Percentiles rank a stretch among this genome's conserved stretches.
Evolutionary conservation across 2,329 filamentous ascomycete species (phyloP).

Genomic region (Aspergillus fijiensis): DNA sequence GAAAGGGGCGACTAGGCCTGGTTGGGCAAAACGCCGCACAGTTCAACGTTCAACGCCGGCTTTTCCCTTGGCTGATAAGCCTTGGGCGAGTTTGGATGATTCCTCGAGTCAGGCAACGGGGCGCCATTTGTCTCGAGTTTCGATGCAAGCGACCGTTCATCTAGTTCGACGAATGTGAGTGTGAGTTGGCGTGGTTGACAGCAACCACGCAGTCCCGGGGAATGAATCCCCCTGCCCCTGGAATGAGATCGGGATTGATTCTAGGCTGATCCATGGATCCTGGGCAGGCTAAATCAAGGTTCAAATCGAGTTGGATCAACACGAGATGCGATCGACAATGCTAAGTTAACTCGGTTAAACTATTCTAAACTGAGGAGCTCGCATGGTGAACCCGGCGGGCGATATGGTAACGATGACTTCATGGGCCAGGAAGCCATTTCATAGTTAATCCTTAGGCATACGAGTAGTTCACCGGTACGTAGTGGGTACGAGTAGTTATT

Average conservation of each 20-base stretch:
- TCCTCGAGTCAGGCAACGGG: background rate
- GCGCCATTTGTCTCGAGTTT: too few species aligned
- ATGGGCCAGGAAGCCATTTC: background rate
- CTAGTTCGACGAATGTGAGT: background rate
- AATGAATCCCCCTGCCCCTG: slow-evolving; percentile 7
- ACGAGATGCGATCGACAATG: slow-evolving; percentile 11
- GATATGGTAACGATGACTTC: too few species aligned
- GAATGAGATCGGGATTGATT: slow-evolving; percentile 10
- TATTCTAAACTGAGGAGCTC: background rate
- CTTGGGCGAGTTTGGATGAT: background rate
- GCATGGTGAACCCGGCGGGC: background rate
- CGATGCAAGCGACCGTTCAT: background rate
- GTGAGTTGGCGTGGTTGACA: background rate
- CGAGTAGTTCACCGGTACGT: too few species aligned
- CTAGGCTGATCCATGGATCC: slow-evolving; percentile 19
- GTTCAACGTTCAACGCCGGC: background rate
- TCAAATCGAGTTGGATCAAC: slow-evolving; percentile 8
- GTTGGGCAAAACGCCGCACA: background rate
- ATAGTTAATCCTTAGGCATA: background rate
- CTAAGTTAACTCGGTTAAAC: background rate
- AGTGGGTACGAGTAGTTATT: too few species aligned
- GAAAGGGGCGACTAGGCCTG: background rate
- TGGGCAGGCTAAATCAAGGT: background rate
- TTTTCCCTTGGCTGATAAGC: background rate
- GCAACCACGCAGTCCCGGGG: background rate